A percentile compares a stretch with the other conserved stretches of the same genome.
Evolutionary conservation across 1,139 yeast species (phyloP).

Genomic region (Kodamaea arcana): DNA sequence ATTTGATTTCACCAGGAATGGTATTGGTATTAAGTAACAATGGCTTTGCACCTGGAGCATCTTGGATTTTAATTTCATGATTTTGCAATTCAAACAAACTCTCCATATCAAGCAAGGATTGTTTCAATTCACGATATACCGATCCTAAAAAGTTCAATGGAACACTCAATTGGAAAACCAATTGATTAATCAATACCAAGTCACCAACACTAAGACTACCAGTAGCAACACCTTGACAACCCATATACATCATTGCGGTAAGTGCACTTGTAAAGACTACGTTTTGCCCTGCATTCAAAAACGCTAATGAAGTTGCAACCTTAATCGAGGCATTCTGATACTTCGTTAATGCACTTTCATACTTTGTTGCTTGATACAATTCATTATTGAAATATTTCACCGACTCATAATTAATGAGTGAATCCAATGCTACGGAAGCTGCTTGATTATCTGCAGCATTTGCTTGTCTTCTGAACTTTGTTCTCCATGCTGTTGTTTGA

Average conservation of each 20-base stretch:
- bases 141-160: conserved; percentile 93
- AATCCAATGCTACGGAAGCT: conserved; percentile 90
- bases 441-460: conserved; percentile 93
- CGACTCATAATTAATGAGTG: conserved; percentile 89
- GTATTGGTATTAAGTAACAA: conserved; percentile 39
- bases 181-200: conserved; percentile 89
- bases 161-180: conserved; percentile 91
- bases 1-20: conserved; percentile 65
- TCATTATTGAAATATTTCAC: conserved; percentile 95
- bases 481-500: conserved; percentile 94
- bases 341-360: conserved; percentile 67
- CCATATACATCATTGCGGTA: conserved; percentile 98
- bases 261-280: conserved; percentile 86
- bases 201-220: conserved; percentile 92
- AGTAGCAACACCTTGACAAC: conserved; percentile 85
- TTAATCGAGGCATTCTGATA: conserved; percentile 83
- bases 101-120: conserved; percentile 90
- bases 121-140: conserved; percentile 91
- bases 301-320: conserved; percentile 90
- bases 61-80: conserved; percentile 63
- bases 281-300: conserved; percentile 87
- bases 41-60: conserved; percentile 58
- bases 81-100: conserved; percentile 79
- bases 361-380: conserved; percentile 69
- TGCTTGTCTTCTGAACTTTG: conserved; percentile 84